These are phyloP conservation scores for Dactylorhiza incarnata DNA, from an alignment of 106 monocot genomes.

Conservation along the genomic window DNA sequence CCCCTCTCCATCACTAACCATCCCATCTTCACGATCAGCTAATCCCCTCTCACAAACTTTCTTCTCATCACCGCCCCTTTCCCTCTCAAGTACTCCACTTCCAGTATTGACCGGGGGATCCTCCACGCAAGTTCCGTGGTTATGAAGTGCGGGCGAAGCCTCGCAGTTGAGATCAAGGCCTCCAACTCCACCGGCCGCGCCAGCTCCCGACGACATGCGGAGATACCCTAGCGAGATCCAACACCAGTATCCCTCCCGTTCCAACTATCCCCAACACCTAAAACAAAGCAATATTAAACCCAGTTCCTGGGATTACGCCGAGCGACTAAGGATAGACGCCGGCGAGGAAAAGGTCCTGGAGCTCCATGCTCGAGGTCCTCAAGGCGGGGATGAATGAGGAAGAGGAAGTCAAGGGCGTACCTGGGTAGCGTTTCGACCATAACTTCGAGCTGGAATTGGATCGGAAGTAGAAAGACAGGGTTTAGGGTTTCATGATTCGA, in stretches of 20 bases:
- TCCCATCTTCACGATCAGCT: conserved; percentile 5
- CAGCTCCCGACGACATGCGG: conserved; percentile 4
- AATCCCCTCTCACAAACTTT: neutral
- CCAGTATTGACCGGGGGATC: neutral
- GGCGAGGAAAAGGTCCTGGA: neutral
- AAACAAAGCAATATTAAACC: neutral
- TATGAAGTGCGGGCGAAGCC: neutral
- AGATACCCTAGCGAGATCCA: conserved; percentile 2
- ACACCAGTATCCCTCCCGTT: neutral
- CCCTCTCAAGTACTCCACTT: neutral
- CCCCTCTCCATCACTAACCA: neutral
- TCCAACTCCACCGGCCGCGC: neutral
- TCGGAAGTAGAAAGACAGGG: neutral
- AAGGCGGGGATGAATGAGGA: neutral
- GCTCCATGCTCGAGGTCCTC: neutral
- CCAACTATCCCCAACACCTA: neutral
- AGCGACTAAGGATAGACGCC: neutral
- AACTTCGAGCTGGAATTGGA: neutral
- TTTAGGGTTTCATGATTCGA: neutral
- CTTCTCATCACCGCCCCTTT: neutral
- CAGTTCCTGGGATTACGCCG: neutral
- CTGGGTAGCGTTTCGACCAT: neutral
- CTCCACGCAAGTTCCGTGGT: neutral
- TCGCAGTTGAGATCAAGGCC: conserved; percentile 6
- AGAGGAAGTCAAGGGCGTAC: neutral